Percentiles rank a stretch among this genome's conserved stretches.
Evolutionary conservation across 805 yeast genomes (phyloP).

Genomic region (Nakazawaea wyomingensis): DNA sequence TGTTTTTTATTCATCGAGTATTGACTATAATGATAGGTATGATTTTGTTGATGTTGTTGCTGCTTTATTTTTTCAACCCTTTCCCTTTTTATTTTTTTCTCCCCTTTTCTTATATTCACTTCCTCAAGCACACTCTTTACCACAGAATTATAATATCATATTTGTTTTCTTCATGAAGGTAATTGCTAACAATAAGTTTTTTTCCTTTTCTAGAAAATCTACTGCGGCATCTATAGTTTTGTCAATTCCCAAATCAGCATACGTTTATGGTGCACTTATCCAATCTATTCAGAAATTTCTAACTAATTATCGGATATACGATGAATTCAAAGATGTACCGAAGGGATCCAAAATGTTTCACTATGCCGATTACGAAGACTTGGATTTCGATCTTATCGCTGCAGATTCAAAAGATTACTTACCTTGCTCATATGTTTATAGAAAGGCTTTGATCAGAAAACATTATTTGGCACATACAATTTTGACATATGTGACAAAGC

Average conservation of each 20-base stretch:
- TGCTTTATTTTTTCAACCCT: not conserved
- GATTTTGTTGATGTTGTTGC: slow-evolving; percentile 2
- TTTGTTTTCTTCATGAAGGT: not conserved
- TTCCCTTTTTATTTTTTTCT: not conserved
- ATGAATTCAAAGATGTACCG: slow-evolving; percentile 11
- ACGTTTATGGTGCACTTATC: slow-evolving; percentile 37
- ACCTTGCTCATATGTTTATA: slow-evolving; percentile 75
- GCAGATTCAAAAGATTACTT: slow-evolving; percentile 43
- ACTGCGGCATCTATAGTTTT: slow-evolving; percentile 22
- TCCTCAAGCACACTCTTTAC: no score
- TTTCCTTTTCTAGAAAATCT: not conserved
- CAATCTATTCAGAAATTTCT: slow-evolving; percentile 27
- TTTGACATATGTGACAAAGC: slow-evolving; percentile 65
- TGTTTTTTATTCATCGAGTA: no score
- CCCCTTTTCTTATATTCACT: no score
- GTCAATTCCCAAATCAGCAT: slow-evolving; percentile 33
- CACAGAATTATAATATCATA: no score
- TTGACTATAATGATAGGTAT: no score
- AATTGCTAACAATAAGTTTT: not conserved
- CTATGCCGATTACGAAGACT: slow-evolving; percentile 85
- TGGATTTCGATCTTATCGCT: slow-evolving; percentile 65
- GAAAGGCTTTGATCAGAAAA: slow-evolving; percentile 89
- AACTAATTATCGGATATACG: slow-evolving; percentile 10
- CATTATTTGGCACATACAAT: slow-evolving; percentile 84
- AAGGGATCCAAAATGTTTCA: slow-evolving; percentile 47